Percentiles rank a stretch among this genome's conserved stretches.
These are phyloP conservation scores for Fusarium sp. DNA, from an alignment of 2,329 filamentous ascomycete species.

Conservation along the genomic window DNA sequence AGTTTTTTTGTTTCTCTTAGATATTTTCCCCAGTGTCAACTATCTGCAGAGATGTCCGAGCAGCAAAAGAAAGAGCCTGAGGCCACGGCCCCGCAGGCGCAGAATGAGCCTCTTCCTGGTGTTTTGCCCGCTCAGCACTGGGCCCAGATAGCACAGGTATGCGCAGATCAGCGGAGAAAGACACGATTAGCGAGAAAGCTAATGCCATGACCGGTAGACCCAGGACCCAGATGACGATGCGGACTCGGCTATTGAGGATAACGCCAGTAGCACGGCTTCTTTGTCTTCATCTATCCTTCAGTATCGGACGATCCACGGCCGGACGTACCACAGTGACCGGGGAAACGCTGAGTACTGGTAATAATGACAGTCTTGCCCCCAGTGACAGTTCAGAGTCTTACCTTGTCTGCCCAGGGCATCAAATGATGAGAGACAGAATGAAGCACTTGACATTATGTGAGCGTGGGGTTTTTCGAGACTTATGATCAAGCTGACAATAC, in stretches of 20 bases:
- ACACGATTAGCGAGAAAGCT: background rate
- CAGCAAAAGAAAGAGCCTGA: background rate
- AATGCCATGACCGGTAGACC: background rate
- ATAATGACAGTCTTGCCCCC: too few relatives aligned
- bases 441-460: constrained; percentile 11
- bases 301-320: constrained; percentile 26
- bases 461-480: background rate
- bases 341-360: constrained; percentile 27
- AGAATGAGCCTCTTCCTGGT: background rate
- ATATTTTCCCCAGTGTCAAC: background rate
- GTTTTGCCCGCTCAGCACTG: background rate
- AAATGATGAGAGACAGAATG: constrained; percentile 10
- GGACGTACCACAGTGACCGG: constrained; percentile 22
- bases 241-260: constrained; percentile 13
- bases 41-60: background rate
- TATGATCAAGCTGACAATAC: background rate
- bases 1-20: background rate
- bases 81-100: background rate
- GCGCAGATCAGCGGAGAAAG: background rate
- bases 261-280: constrained; percentile 18
- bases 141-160: constrained; percentile 5
- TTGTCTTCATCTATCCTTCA: constrained; percentile 21
- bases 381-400: background rate
- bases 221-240: background rate
- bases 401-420: background rate